Base-by-base conservation (phyloP, 257 asterid species). In the Handroanthus guayacan region DNA sequence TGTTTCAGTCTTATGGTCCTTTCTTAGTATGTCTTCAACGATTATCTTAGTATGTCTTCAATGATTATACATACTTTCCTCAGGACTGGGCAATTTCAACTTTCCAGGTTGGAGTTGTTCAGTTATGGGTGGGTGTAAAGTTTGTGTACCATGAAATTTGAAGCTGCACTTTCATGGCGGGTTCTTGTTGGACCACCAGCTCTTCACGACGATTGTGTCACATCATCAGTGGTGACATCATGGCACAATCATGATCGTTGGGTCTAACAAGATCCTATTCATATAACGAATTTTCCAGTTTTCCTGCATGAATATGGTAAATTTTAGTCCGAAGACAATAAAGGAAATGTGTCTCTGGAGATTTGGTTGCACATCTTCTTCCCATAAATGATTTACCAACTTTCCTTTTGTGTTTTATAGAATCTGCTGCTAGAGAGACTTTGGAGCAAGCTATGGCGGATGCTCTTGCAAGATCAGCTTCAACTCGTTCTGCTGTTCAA, bases 401-500 rank as follows among this genome's bases (percentile, higher is more conserved):
- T 64, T 56, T 13, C 38, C 61, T 52, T 37, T 52, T n/a, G 66
- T 78, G 57, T 62, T 41, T 34, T 52, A 56, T 87, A 92, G 97
- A 92, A 92, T 77, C 85, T 50, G 91, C 90, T n/a, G 96, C 97
- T 55, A 88, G 90, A 75, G 90, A 88, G 80, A 87, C 91, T 55
- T 67, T 92, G 63, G 96, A 92, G 88, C 85, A 80, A 82, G 94
- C 89, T 25, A 92, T 92, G 97, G 94, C 92, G 12, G 90, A 90
- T 77, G 97, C 94, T 61, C 96, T 90, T 74, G 84, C 85, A 60
- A 86, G 80, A 81, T 85, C 96, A 58, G 85, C 83, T 69, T 84
- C 89, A 20, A 79, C 96, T 47, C 92, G 92, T 48, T 82, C 88
- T 67, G 78, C 87, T 69, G 97, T 90, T 39, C 89, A 83, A 74